A percentile compares a stretch with the other conserved stretches of the same genome.
phyloP scores from a whole-genome alignment of 495 filamentous ascomycete species.

The Penicillium daleae region DNA sequence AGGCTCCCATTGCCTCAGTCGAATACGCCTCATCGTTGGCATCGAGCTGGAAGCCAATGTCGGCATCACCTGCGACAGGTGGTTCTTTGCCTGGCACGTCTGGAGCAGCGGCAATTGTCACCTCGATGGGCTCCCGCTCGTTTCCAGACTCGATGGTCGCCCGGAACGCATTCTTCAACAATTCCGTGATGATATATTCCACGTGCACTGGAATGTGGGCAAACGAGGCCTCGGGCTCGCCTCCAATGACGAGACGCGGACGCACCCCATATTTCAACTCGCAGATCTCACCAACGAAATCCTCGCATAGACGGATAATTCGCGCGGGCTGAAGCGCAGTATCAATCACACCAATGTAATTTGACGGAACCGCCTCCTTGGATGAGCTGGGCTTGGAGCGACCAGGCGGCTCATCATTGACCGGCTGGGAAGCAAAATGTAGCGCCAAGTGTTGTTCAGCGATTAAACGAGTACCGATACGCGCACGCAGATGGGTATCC shows the following conservation, averaged over 20 bases:
- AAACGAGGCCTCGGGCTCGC: slow-evolving; percentile 78
- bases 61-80: slow-evolving; percentile 31
- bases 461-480: slow-evolving; percentile 92
- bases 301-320: slow-evolving; percentile 79
- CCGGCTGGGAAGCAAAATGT: slow-evolving; percentile 79
- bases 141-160: slow-evolving; percentile 83
- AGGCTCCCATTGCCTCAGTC: slow-evolving; percentile 42
- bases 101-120: slow-evolving; percentile 89
- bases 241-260: slow-evolving; percentile 78
- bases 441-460: slow-evolving; percentile 97
- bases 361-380: slow-evolving; percentile 57
- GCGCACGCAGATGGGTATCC: slow-evolving; percentile 89
- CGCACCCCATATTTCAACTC: slow-evolving; percentile 94
- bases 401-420: slow-evolving; percentile 48
- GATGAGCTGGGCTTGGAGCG: slow-evolving; percentile 12
- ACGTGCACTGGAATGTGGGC: slow-evolving; percentile 93
- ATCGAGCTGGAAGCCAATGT: slow-evolving; percentile 39
- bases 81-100: slow-evolving; percentile 47
- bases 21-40: slow-evolving; percentile 36
- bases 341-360: slow-evolving; percentile 96
- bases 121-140: slow-evolving; percentile 79
- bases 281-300: slow-evolving; percentile 93
- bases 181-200: slow-evolving; percentile 95
- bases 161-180: slow-evolving; percentile 95
- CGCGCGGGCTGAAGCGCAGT: slow-evolving; percentile 81